Evolutionary conservation across 345 rosid species (phyloP), one percentile per base, ranked within the genome.

Genomic region (Eucalyptus guilfoylei): DNA sequence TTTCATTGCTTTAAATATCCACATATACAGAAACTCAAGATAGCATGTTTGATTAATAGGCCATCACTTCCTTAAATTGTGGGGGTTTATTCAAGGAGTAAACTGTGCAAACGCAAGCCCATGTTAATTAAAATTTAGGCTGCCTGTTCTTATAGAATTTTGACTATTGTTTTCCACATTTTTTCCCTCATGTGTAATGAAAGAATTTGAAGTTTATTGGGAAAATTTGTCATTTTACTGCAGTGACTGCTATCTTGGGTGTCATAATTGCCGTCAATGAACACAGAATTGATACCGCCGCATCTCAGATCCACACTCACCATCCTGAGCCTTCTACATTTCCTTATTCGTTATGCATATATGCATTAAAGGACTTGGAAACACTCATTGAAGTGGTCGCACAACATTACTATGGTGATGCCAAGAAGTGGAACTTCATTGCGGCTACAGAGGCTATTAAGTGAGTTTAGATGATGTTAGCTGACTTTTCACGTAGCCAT

Each of bases 241-340:
- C 95, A 97, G 99, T 96, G 64, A 95, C 97, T 62, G 94, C 99
- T 87, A 88, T 96, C 89, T 89, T 98, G 92, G 99, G 99, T 52
- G 94, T 97, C 90, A 90, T 97, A 86, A 96, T 98, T 92, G 95
- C 98, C 28, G 80, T 96, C 91, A 96, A 98, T 26, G 96, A 97
- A 91, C 97, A 97, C 91, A 52, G 60, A 37, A 37, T 37, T 37
- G 40, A 37, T 37, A 37, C 40, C 40, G 40, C 40, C 40, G 40
- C 4, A 37, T 37, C 40, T 37, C 40, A 37, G 40, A 37, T 37
- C 40, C 40, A 37, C 40, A 37, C 40, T 37, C 40, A 4, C 40
- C 40, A 37, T 37, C 40, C 40, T 37, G 40, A 37, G 40, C 40
- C 40, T 37, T 37, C 40, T 37, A 37, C 40, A 37, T 37, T 37